Evolutionary conservation across 192 early-diverging fungal species (phyloP).

Genomic region (Geranomyces variabilis): DNA sequence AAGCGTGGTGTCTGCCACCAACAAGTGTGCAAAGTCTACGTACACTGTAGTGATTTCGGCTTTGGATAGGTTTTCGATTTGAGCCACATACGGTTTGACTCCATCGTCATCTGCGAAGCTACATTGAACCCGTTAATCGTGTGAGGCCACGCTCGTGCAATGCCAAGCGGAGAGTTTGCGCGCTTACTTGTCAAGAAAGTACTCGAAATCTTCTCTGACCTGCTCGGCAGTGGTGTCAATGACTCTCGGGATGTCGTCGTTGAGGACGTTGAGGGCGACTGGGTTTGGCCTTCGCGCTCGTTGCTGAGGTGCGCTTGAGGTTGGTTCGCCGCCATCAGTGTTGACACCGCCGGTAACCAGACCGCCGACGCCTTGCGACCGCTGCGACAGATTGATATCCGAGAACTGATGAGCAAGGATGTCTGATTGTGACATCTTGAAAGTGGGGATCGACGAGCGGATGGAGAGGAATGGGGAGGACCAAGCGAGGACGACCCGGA

Average conservation of each 20-base stretch:
- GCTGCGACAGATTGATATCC: not conserved
- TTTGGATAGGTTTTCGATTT: slow-evolving; percentile 62
- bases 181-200: slow-evolving; percentile 66
- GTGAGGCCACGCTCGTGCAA: not conserved
- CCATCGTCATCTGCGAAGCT: slow-evolving; percentile 24
- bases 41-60: slow-evolving; percentile 69
- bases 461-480: no score
- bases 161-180: not conserved
- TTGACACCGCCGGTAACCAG: slow-evolving; percentile 13
- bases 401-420: not conserved
- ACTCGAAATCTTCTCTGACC: slow-evolving; percentile 70
- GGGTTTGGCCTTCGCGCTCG: slow-evolving; percentile 21
- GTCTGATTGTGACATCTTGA: not conserved
- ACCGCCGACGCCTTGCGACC: slow-evolving; percentile 23
- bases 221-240: slow-evolving; percentile 72
- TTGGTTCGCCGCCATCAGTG: not conserved
- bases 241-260: slow-evolving; percentile 54
- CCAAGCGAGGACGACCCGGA: no score
- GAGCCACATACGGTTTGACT: slow-evolving; percentile 62
- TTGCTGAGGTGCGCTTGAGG: slow-evolving; percentile 6
- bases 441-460: no score
- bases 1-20: slow-evolving; percentile 57
- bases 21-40: slow-evolving; percentile 74
- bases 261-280: slow-evolving; percentile 31
- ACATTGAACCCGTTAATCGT: not conserved